phyloP scores from a whole-genome alignment of 805 yeast species.

The Wickerhamomyces chambardii region DNA sequence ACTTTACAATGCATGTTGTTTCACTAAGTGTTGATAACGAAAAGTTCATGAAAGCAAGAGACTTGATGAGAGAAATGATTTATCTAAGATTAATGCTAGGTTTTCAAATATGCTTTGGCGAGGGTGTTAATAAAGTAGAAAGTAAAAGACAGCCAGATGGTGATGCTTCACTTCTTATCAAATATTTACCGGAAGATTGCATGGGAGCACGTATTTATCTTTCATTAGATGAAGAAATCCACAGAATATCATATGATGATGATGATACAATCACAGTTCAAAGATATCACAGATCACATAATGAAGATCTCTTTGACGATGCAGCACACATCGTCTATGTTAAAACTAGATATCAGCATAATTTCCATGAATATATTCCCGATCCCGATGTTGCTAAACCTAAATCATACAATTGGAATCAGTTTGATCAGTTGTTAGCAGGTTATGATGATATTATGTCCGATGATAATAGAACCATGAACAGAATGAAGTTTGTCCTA shows the following conservation, averaged over 20 bases:
- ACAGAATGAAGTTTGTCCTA: slow-evolving; percentile 75
- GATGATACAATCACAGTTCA: slow-evolving; percentile 74
- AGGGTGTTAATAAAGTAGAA: slow-evolving; percentile 58
- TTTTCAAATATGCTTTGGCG: slow-evolving; percentile 82
- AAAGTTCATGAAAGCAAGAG: slow-evolving; percentile 40
- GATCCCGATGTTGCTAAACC: slow-evolving; percentile 47
- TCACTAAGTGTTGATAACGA: slow-evolving; percentile 52
- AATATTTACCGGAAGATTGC: slow-evolving; percentile 43
- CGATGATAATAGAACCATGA: slow-evolving; percentile 43
- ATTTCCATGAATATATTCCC: slow-evolving; percentile 47
- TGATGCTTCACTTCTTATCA: slow-evolving; percentile 42
- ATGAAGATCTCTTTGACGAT: slow-evolving; percentile 18
- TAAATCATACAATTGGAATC: slow-evolving; percentile 75
- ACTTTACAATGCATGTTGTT: slow-evolving; percentile 79
- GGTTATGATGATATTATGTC: slow-evolving; percentile 72
- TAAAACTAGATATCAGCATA: slow-evolving; percentile 70
- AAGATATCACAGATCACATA: slow-evolving; percentile 41
- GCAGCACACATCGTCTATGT: slow-evolving; percentile 45
- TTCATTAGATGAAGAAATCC: slow-evolving; percentile 77
- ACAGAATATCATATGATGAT: slow-evolving; percentile 67
- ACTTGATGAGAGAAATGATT: slow-evolving; percentile 79
- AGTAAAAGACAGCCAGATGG: slow-evolving; percentile 46
- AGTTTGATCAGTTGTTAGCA: slow-evolving; percentile 82
- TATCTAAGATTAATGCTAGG: slow-evolving; percentile 77
- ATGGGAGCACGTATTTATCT: slow-evolving; percentile 62